A percentile compares a stretch with the other conserved stretches of the same genome.
Evolutionary conservation across 768 basidiomycete genomes (phyloP).

Genomic region (Tricholoma furcatifolium): DNA sequence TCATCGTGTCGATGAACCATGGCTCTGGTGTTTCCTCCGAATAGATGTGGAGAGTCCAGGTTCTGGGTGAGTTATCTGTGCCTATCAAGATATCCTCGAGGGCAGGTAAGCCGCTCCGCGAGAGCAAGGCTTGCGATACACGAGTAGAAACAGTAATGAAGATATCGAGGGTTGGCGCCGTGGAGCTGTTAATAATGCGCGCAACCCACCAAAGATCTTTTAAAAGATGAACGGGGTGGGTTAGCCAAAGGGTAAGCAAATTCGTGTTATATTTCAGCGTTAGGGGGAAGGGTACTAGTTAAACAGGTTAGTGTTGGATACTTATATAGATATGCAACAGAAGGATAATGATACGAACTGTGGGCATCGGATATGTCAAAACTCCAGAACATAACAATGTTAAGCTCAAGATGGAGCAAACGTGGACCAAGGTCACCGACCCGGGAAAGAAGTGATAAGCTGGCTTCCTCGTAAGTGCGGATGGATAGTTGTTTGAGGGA

Average conservation of each 20-base stretch:
- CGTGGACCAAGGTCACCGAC: background rate
- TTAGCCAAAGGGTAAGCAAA: background rate
- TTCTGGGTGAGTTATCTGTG: background rate
- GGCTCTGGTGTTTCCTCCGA: background rate
- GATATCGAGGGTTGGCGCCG: background rate
- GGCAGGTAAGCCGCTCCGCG: background rate
- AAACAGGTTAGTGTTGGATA: background rate
- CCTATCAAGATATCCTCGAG: background rate
- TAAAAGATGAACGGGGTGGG: background rate
- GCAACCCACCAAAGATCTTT: background rate
- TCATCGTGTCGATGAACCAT: too few relatives aligned
- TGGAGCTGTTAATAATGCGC: background rate
- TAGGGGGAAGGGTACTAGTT: background rate
- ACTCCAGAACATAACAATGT: background rate
- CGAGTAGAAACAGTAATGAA: background rate
- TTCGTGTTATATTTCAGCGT: background rate
- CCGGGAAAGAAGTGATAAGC: background rate
- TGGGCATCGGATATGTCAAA: slow-evolving; percentile 1
- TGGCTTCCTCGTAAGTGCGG: background rate
- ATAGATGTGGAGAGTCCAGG: background rate
- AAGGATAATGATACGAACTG: background rate
- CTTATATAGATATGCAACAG: background rate
- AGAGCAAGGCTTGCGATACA: background rate
- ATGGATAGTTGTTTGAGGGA: background rate
- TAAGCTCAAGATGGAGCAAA: background rate